Conservation (phyloP, 345 rosid genomes). For the Laguncularia racemosa region DNA sequence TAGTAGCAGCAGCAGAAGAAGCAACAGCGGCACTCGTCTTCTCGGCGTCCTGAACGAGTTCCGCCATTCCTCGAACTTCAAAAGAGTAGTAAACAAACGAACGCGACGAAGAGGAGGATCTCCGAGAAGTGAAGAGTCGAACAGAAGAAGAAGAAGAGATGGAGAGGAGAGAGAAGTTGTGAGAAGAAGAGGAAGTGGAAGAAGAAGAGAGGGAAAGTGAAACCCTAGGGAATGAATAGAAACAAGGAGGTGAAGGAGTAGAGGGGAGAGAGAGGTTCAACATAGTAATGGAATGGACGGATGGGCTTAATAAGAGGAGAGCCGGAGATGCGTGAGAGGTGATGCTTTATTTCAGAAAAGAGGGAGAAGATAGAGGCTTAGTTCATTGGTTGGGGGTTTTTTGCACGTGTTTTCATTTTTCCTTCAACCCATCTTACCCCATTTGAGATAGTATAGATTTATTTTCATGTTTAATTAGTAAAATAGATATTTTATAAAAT, state of each 20-base stretch:
- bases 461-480: too few species aligned
- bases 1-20: slow-evolving; percentile 9
- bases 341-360: neutral
- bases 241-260: slow-evolving; percentile 28
- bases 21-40: slow-evolving; percentile 15
- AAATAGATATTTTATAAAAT: too few species aligned
- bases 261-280: slow-evolving; percentile 16
- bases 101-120: slow-evolving; percentile 18
- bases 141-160: slow-evolving; percentile 15
- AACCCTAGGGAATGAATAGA: slow-evolving; percentile 26
- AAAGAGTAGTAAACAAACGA: slow-evolving; percentile 21
- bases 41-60: slow-evolving; percentile 42
- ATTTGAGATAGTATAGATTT: too few species aligned
- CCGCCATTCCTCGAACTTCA: slow-evolving; percentile 49
- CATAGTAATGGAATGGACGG: slow-evolving; percentile 13
- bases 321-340: neutral
- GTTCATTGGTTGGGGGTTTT: slow-evolving; percentile 1
- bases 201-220: slow-evolving; percentile 6
- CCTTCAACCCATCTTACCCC: too few species aligned
- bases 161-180: slow-evolving; percentile 18
- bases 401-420: too few species aligned
- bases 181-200: slow-evolving; percentile 3
- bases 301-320: slow-evolving; percentile 8
- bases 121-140: slow-evolving; percentile 21
- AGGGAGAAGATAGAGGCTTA: neutral